Base-by-base conservation (phyloP, 768 basidiomycete genomes). In the Xerocomus potaroensis region DNA sequence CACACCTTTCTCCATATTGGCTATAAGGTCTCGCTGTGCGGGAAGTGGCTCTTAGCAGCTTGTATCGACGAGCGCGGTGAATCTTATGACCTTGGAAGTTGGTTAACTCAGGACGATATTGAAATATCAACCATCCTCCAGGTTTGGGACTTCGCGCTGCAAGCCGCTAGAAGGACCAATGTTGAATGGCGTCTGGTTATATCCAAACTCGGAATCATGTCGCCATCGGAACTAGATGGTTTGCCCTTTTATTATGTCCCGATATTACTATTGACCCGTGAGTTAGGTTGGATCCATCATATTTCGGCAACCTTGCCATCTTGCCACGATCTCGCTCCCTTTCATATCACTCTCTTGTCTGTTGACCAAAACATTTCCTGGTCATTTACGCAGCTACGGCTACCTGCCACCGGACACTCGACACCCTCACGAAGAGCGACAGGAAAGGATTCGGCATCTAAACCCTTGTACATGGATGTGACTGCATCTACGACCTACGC, bases 131-230 rank as follows among this genome's bases (percentile, higher is more conserved):
- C 79, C 4, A 74, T 83, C 3, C 68, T 64, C 40, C 79, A 79
- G 48, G 72, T 92, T 7, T 91, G 89, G 88, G 73, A 74, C 12
- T 88, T 92, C 63, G 77, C 75, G 0, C 60, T 76, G 44, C 72
- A 75, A 29, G 78, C 86, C 56, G 79, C 82, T 10, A 74, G 72
- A 56, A 78, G 72, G 50, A 83, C 83, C 10, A 79, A 81, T 58
- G 69, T 90, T 18, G 88, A 92, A 60, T 93, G 91, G 91, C 75
- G 84, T 42, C 67, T 92, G 10, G 81, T 85, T 8, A 71, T 93
- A 47, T 69, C 84, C 6, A 87, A 83, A 58, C 65, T 84, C 4
- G 90, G 90, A 0, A 47, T 66, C 9, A 80, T 91, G 71, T 62
- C 66, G 1, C 65, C 72, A 40, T 58, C 60, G 6, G 91, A 93